Base-by-base conservation (phyloP, 306 rosid species). In the Amphicarpaea edgeworthii region DNA sequence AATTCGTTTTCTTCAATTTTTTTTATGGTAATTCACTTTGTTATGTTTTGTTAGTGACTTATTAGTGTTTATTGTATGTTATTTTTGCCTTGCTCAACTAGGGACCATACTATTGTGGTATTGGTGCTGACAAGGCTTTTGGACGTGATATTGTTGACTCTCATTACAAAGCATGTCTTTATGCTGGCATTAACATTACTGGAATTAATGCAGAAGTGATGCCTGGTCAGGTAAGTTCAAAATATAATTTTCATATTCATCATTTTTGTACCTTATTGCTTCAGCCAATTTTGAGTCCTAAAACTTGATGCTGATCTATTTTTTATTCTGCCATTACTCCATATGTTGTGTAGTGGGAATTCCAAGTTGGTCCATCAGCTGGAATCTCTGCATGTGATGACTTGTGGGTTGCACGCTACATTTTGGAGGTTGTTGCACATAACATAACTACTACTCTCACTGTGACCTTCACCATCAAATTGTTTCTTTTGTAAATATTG, bases 161-260 rank as follows among this genome's bases (percentile, higher is more conserved):
- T 6, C 96, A 93, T 76, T 93, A 88, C 88, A 93, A 93, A 85
- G 96, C 97, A 3, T 91, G 98, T 65, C 58, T 93, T 5, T 89
- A 89, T 66, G 97, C 98, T 0, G 98, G 97, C 46, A 69, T 93
- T 73, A 90, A 87, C 87, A 89, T 93, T 32, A 83, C 97, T 76
- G 98, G 98, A 3, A 85, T 91, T 73, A 93, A 93, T 11, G 98
- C 87, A 30, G 98, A 93, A 88, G 97, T 91, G 49, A 91, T 93
- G 98, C 98, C 98, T 0, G 96, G 97, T 10, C 98, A 93, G 82
- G 98, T 90, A 67, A 60, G 4, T 23, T 17, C 5, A 3, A 57
- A 30, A 28, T n/a, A 58, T 28, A 28, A 0, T 76, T 45, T 24
- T 45, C 37, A 23, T 49, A 38, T 38, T 50, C 72, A 34, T 7